Base-by-base conservation (phyloP, 202 grass and related monocot genomes). In the Thinopyrum obtusiflorum region DNA sequence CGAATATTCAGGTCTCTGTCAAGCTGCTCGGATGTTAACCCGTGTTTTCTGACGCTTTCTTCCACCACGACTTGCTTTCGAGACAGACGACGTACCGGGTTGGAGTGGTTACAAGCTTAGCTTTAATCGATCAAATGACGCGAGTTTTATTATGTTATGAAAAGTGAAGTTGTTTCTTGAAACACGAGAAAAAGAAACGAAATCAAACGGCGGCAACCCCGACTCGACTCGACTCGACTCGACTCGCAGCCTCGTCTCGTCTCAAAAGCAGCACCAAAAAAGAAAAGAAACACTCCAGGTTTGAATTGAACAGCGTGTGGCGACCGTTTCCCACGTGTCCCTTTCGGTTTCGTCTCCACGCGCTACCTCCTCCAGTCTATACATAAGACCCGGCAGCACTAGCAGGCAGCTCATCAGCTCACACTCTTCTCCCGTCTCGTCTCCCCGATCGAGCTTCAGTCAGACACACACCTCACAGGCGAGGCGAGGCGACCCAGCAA, bases 381-480 rank as follows among this genome's bases (percentile, higher is more conserved):
- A 11, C 0, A 12, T 49, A 17, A 67, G 31, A 67, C 74, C 42
- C 1, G 3, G 2, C 29, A 6, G 9, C 61, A 89, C 37, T 1
- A 51, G 47, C 47, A 7, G 89, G 86, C 62, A 51, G 42, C 71
- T 51, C 46, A n/a, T 74, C 26, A 32, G 73, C 26, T 14, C 18
- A 40, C 44, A 27, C 67, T 73, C 80, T 39, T 8, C 28, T 46
- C 84, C 78, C 79, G 81, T 61, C 94, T 89, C 82, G 81, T 61
- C 92, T 89, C 82, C 69, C 85, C 68, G 37, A 49, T 39, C 80
- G 47, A 79, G 77, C 37, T 64, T 64, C 37, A 42, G 53, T 59
- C 71, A 20, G 26, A 18, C 26, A 25, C 37, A 0, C 51, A 55
- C 17, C 51, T 5, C 49, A 3, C 51, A 9, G 51, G 53, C 53